These are phyloP conservation scores for Neurospora tetraspora DNA, from an alignment of 495 filamentous ascomycete genomes.

Conservation along the genomic window DNA sequence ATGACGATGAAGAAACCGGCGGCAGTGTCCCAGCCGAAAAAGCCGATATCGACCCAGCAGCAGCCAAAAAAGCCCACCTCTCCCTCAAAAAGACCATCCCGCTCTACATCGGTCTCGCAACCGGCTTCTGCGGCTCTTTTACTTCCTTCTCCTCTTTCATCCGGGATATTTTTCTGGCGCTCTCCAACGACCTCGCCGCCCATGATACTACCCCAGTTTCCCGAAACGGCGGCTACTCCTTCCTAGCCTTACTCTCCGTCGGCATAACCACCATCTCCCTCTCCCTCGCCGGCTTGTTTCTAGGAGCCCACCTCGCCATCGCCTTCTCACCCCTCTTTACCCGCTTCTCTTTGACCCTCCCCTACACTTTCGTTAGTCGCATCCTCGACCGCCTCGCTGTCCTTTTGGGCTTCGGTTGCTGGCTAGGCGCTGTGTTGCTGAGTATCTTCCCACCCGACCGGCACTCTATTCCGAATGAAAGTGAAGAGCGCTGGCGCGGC, in stretches of 20 bases:
- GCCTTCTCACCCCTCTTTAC: conserved; percentile 31
- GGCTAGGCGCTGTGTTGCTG: conserved; percentile 72
- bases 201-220: conserved; percentile 10
- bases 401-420: conserved; percentile 57
- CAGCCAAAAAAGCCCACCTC: conserved; percentile 42
- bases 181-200: conserved; percentile 52
- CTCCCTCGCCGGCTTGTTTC: conserved; percentile 54
- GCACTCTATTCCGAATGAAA: conserved; percentile 10
- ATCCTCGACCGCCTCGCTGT: conserved; percentile 54
- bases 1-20: conserved; percentile 21
- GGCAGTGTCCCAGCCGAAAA: conserved; percentile 7
- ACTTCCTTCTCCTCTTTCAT: conserved; percentile 90
- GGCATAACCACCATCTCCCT: conserved; percentile 58
- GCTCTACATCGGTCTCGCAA: conserved; percentile 83
- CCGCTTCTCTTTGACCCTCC: conserved; percentile 43
- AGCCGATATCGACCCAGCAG: conserved; percentile 19
- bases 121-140: conserved; percentile 88
- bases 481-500: conserved; percentile 52
- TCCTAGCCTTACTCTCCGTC: conserved; percentile 68
- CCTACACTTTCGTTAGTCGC: conserved; percentile 44
- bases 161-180: conserved; percentile 71
- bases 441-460: conserved; percentile 65
- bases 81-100: conserved; percentile 72
- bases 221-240: conserved; percentile 71
- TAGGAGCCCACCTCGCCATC: conserved; percentile 72